Base-by-base conservation (phyloP, 352 stramenopile species). In the Phytophthora melonis region DNA sequence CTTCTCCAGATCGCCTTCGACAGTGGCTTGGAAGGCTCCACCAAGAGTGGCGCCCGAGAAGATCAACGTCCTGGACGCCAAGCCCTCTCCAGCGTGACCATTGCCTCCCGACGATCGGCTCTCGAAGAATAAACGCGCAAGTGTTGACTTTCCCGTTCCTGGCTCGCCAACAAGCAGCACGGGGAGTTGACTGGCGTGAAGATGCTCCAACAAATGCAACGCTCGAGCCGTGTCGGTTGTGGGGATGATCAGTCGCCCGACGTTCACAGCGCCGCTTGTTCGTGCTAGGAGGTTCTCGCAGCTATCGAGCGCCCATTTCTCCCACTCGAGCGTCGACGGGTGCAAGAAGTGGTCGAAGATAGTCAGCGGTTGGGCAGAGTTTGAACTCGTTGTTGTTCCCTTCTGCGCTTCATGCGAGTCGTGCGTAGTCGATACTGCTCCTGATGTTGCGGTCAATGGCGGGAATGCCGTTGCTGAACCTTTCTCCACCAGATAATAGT, bases 261-360 rank as follows among this genome's bases (percentile, higher is more conserved):
- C 89, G 57, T 97, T 95, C 16, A 91, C 75, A 45, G 47, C 52
- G 16, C 69, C 64, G 16, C 25, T 77, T n/a, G 69, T 18, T 16
- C 56, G 65, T 18, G 74, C 21, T 13, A 80, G 32, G 30, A 80
- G 64, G 21, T 80, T 80, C 5, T 80, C 74, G 62, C 60, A 72
- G 14, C 59, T 47, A 21, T 92, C 86, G 7, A 88, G 71, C 36
- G 70, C 66, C 92, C 93, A 98, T 34, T 85, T 86, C 65, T 97
- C 91, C 93, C 93, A 98, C 50, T 97, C 92, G 23, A 97, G 88
- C 13, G 91, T 97, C 58, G 92, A 92, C 7, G 83, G 70, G 69
- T 98, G 94, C 16, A 98, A 80, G 30, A 91, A 94, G 68, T 94
- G 97, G 50, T 99, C 95, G 59, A 98, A 99, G 39, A 99, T 88